phyloP scores from a whole-genome alignment of 768 basidiomycete genomes.

The Guyanaporus albipodus region DNA sequence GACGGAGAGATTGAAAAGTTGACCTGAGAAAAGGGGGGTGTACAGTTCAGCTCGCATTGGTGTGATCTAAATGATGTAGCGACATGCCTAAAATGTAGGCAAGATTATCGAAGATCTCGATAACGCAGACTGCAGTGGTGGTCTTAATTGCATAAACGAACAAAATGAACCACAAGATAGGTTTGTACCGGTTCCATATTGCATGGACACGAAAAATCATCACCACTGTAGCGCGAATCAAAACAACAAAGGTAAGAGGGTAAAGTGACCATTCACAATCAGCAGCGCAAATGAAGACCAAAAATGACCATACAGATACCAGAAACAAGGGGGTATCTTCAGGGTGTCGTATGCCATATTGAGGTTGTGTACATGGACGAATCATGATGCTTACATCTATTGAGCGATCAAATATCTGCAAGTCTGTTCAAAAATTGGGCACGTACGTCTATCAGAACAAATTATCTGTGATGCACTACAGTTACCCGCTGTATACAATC shows the following conservation, averaged over 20 bases:
- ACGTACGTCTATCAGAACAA: too few species aligned
- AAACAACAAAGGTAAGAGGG: too few species aligned
- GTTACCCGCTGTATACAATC: background rate
- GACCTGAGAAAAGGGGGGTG: background rate
- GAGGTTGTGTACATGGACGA: too few species aligned
- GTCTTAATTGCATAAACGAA: background rate
- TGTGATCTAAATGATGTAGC: background rate
- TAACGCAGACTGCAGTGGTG: background rate
- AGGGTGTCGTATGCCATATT: background rate
- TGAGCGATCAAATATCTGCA: too few species aligned
- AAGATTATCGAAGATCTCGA: slow-evolving; percentile 7
- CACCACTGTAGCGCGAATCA: slow-evolving; percentile 1
- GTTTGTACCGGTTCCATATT: slow-evolving; percentile 10
- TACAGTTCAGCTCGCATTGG: background rate
- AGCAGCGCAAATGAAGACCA: slow-evolving; percentile 5
- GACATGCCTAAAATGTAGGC: slow-evolving; percentile 3
- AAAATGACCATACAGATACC: background rate
- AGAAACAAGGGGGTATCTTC: slow-evolving; percentile 4
- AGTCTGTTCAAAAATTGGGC: too few species aligned
- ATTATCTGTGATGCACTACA: background rate
- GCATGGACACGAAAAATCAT: slow-evolving; percentile 16
- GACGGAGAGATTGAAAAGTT: background rate
- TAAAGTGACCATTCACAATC: slow-evolving; percentile 3
- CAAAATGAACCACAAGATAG: slow-evolving; percentile 2
- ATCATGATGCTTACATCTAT: too few species aligned